Conservation (phyloP, 2,329 filamentous ascomycete species). For the Monilinia vaccinii-corymbosi region DNA sequence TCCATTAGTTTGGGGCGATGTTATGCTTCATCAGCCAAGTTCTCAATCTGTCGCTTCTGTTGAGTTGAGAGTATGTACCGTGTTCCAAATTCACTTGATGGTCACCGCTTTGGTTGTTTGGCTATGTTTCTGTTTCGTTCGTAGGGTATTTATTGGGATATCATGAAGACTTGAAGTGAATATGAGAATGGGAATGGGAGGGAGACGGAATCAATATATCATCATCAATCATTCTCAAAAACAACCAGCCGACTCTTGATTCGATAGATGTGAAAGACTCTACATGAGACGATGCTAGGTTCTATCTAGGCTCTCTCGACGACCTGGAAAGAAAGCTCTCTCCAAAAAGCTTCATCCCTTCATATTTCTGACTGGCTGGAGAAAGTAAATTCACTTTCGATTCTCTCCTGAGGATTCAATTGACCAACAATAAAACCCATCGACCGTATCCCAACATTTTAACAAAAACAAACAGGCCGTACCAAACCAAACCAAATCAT, state of each 20-base stretch:
- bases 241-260: not conserved
- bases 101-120: too few species aligned
- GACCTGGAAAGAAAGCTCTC: not conserved
- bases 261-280: accelerated
- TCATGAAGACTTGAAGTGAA: not conserved
- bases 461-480: too few species aligned
- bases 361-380: not conserved
- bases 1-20: too few species aligned
- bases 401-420: not conserved
- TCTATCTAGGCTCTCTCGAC: not conserved
- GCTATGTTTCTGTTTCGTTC: too few species aligned
- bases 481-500: not conserved
- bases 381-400: not conserved
- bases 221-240: not conserved
- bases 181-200: not conserved
- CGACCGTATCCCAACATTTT: not conserved
- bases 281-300: not conserved
- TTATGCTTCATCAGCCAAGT: too few species aligned
- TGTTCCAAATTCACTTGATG: too few species aligned
- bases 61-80: too few species aligned
- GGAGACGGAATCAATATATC: too few species aligned
- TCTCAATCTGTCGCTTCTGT: too few species aligned
- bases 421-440: too few species aligned
- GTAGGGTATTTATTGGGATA: too few species aligned
- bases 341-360: not conserved